A percentile compares a stretch with the other conserved stretches of the same genome.
phyloP scores from a whole-genome alignment of 1,139 yeast genomes.

The Kurtzmaniella natalensis region DNA sequence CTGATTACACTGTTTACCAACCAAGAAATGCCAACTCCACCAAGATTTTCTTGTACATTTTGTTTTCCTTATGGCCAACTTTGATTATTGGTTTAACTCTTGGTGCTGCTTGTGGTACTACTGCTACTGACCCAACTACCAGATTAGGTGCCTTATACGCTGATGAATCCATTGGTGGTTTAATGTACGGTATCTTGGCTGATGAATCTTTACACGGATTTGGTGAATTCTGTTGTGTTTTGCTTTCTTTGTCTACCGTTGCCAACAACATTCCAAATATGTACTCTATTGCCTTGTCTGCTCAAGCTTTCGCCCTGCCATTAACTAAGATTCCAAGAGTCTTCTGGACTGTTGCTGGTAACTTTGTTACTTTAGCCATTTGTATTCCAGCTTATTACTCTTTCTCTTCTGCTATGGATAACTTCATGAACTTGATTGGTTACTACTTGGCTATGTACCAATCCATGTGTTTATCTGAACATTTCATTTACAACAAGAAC shows the following conservation, averaged over 20 bases:
- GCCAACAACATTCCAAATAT: constrained; percentile 91
- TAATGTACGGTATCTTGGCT: constrained; percentile 72
- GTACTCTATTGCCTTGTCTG: constrained; percentile 83
- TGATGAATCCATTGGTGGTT: constrained; percentile 69
- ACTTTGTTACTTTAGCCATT: constrained; percentile 73
- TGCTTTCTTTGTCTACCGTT: constrained; percentile 77
- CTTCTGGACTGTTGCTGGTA: constrained; percentile 74
- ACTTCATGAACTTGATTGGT: constrained; percentile 86
- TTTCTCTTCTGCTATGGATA: constrained; percentile 68
- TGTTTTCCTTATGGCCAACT: constrained; percentile 63
- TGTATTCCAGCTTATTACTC: constrained; percentile 82
- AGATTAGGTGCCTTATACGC: constrained; percentile 52
- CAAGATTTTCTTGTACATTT: constrained; percentile 61
- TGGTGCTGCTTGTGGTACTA: constrained; percentile 86
- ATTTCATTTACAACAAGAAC: constrained; percentile 68
- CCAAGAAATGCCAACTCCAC: constrained; percentile 51
- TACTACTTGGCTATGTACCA: constrained; percentile 88
- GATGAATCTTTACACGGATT: constrained; percentile 79
- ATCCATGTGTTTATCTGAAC: constrained; percentile 70
- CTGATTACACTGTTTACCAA: constrained; percentile 90
- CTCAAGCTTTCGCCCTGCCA: constrained; percentile 77
- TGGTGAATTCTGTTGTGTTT: constrained; percentile 84
- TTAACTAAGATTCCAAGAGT: constrained; percentile 74
- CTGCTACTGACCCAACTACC: constrained; percentile 21
- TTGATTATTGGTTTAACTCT: constrained; percentile 68